Evolutionary conservation across 345 rosid genomes (phyloP).

Genomic region (Heritiera littoralis): DNA sequence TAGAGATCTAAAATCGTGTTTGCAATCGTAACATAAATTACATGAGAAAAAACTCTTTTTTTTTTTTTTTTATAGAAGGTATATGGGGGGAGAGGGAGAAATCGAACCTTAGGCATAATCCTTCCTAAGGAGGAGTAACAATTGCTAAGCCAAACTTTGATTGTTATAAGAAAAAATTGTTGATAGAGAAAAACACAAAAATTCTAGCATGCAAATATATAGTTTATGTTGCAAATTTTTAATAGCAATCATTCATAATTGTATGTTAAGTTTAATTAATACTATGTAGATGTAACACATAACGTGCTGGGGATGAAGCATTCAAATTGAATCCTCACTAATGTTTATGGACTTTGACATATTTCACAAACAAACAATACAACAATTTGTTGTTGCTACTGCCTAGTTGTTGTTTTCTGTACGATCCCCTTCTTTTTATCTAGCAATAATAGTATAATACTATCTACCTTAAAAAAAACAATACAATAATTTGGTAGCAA

Average conservation of each 20-base stretch:
- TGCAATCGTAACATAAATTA: not conserved
- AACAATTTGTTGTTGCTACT: not conserved
- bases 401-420: no score
- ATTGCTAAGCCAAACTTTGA: no score
- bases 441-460: no score
- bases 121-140: no score
- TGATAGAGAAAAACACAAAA: no score
- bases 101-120: no score
- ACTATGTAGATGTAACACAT: not conserved
- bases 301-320: not conserved
- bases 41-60: not conserved
- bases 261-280: not conserved
- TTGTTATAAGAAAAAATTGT: not conserved
- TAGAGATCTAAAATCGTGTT: no score
- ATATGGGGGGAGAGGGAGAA: no score
- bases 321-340: not conserved
- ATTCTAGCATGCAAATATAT: not conserved
- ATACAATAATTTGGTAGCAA: no score
- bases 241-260: not conserved
- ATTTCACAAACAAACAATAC: not conserved
- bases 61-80: no score
- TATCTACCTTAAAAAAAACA: no score
- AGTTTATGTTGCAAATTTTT: not conserved
- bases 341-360: slow-evolving; percentile 2
- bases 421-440: no score